A percentile compares a stretch with the other conserved stretches of the same genome.
Conservation (phyloP, 352 stramenopile genomes). For the Phytophthora kernoviae region DNA sequence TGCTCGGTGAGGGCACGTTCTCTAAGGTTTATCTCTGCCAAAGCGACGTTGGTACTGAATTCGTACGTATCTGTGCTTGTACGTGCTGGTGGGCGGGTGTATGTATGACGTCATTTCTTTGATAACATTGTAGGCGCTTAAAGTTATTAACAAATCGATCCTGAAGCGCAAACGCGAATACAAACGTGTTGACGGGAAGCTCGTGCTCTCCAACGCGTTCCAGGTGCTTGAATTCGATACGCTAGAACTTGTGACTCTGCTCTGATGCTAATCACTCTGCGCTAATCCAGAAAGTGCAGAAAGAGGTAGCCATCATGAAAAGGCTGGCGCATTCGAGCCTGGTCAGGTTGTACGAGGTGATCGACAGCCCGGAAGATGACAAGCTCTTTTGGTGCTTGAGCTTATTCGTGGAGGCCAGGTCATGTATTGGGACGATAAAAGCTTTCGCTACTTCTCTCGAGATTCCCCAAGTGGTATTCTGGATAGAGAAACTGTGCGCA, state of each 20-base stretch:
- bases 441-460: conserved; percentile 55
- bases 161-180: conserved; percentile 86
- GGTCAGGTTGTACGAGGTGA: conserved; percentile 77
- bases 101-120: neutral
- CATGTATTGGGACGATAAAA: conserved; percentile 86
- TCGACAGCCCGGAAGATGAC: conserved; percentile 78
- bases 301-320: conserved; percentile 87
- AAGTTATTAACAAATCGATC: conserved; percentile 88
- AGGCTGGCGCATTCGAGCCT: conserved; percentile 75
- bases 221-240: conserved; percentile 23
- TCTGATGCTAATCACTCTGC: neutral
- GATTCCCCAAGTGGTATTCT: conserved; percentile 35
- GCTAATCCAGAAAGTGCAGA: conserved; percentile 70
- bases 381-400: conserved; percentile 87
- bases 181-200: conserved; percentile 77
- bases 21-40: conserved; percentile 79
- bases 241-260: neutral
- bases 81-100: neutral
- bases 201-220: conserved; percentile 81
- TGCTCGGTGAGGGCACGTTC: conserved; percentile 79
- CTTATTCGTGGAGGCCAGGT: conserved; percentile 81
- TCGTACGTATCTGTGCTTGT: conserved; percentile 40
- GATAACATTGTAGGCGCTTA: conserved; percentile 59
- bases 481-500: conserved; percentile 43
- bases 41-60: conserved; percentile 51